These are phyloP conservation scores for Selaginella tamariscina DNA, from an alignment of 75 land plant species.

Conservation along the genomic window DNA sequence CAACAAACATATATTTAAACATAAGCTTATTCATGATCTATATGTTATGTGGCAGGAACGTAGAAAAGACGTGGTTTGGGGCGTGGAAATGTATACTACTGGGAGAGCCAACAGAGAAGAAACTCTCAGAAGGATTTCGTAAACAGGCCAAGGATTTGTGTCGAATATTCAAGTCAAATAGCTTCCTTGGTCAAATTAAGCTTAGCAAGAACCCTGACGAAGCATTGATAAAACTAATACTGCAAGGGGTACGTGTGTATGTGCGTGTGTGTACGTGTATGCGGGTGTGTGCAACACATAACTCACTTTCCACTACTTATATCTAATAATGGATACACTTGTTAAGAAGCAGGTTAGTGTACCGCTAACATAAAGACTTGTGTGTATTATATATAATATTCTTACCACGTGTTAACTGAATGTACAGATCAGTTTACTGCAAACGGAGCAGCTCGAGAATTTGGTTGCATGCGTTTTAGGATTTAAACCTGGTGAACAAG, in stretches of 20 bases:
- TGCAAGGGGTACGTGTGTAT: constrained; percentile 35
- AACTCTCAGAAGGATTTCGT: constrained; percentile 18
- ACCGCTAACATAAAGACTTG: neutral
- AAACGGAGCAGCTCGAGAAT: neutral
- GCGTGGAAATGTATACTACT: constrained; percentile 63
- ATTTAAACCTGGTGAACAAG: neutral
- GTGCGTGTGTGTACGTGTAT: constrained; percentile 21
- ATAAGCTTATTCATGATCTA: too few relatives aligned
- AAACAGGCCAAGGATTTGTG: neutral
- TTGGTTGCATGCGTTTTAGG: neutral
- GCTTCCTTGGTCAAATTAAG: constrained; percentile 7
- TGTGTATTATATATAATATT: neutral
- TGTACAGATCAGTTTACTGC: neutral
- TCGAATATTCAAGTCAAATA: constrained; percentile 20
- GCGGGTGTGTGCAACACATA: constrained; percentile 20
- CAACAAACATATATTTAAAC: too few relatives aligned
- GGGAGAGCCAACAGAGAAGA: constrained; percentile 31
- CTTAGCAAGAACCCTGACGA: constrained; percentile 21
- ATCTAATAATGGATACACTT: neutral
- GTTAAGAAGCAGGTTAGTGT: neutral
- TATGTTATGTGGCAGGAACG: constrained; percentile 28
- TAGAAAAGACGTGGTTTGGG: constrained; percentile 84
- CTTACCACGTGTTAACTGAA: neutral
- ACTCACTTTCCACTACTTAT: neutral
- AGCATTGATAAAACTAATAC: constrained; percentile 31